These are phyloP conservation scores for Cryptococcus deneoformans DNA, from an alignment of 1,284 basidiomycete species.

Conservation along the genomic window DNA sequence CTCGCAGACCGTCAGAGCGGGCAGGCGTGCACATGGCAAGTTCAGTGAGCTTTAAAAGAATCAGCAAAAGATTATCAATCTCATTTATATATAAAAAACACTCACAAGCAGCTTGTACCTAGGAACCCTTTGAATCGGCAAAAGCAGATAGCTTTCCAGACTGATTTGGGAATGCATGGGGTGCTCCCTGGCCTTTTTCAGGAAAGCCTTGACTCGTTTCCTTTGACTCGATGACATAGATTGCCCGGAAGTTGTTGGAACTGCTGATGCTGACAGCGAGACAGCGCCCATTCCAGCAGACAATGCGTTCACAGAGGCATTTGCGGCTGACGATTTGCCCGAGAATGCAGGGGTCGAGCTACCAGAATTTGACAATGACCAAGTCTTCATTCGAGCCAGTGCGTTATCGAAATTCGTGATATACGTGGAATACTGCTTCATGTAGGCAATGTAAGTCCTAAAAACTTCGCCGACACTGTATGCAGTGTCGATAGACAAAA, in stretches of 20 bases:
- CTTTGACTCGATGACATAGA: slow-evolving; percentile 66
- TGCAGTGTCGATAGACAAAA: slow-evolving; percentile 69
- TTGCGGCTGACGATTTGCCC: slow-evolving; percentile 56
- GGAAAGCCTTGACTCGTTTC: slow-evolving; percentile 79
- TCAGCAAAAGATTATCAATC: neutral
- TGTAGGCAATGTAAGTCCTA: slow-evolving; percentile 86
- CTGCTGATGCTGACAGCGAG: slow-evolving; percentile 46
- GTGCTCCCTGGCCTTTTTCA: slow-evolving; percentile 79
- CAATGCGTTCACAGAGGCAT: slow-evolving; percentile 59
- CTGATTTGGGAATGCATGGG: slow-evolving; percentile 95
- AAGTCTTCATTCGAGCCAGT: slow-evolving; percentile 76
- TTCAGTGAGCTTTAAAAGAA: slow-evolving; percentile 65
- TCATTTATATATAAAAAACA: slow-evolving; percentile 14
- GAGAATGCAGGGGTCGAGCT: slow-evolving; percentile 43
- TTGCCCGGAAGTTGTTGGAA: slow-evolving; percentile 27
- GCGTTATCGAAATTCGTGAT: slow-evolving; percentile 96
- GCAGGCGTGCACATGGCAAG: slow-evolving; percentile 79
- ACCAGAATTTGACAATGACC: slow-evolving; percentile 53
- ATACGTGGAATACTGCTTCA: slow-evolving; percentile 96
- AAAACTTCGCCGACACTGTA: slow-evolving; percentile 86
- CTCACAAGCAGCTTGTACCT: slow-evolving; percentile 86
- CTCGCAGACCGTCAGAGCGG: slow-evolving; percentile 60
- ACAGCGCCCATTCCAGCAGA: slow-evolving; percentile 58
- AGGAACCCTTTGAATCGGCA: slow-evolving; percentile 95
- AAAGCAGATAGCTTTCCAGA: slow-evolving; percentile 87